phyloP scores from a whole-genome alignment of 805 yeast species.

The Nakazawaea molendinolei region DNA sequence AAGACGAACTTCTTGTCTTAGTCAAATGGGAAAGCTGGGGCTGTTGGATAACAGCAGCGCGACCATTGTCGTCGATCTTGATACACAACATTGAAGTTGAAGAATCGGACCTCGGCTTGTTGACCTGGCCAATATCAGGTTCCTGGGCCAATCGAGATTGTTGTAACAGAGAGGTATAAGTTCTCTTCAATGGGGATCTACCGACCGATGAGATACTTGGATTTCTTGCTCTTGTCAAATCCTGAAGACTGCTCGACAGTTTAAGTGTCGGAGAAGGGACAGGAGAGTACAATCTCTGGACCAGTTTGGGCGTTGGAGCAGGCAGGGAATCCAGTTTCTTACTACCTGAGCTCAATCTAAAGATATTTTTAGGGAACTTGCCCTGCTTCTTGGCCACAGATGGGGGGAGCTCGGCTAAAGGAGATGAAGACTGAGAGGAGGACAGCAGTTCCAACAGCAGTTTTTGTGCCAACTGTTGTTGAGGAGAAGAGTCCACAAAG shows the following conservation, averaged over 20 bases:
- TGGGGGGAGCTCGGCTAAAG: too few species aligned
- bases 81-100: conserved; percentile 5
- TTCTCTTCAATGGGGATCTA: conserved; percentile 11
- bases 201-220: conserved; percentile 7
- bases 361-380: conserved; percentile 13
- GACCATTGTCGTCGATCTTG: conserved; percentile 10
- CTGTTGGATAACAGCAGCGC: conserved; percentile 10
- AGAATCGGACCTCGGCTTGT: conserved; percentile 3
- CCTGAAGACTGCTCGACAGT: conserved; percentile 8
- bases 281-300: too few species aligned
- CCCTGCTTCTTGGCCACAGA: conserved; percentile 1
- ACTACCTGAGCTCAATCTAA: conserved; percentile 6
- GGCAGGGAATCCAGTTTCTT: conserved; percentile 6
- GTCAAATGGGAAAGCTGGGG: conserved; percentile 6
- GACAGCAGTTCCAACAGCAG: neutral
- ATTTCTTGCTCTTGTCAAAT: conserved; percentile 8
- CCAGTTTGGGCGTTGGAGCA: conserved; percentile 1
- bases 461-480: conserved; percentile 4
- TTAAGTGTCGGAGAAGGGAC: conserved; percentile 1
- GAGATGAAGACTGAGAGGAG: too few species aligned
- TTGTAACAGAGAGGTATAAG: conserved; percentile 10
- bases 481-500: conserved; percentile 23
- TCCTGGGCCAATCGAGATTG: conserved; percentile 8
- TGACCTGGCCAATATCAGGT: neutral
- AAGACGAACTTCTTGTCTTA: conserved; percentile 8